These are phyloP conservation scores for Aspergillus pseudonomiae DNA, from an alignment of 2,329 filamentous ascomycete genomes.

Conservation along the genomic window DNA sequence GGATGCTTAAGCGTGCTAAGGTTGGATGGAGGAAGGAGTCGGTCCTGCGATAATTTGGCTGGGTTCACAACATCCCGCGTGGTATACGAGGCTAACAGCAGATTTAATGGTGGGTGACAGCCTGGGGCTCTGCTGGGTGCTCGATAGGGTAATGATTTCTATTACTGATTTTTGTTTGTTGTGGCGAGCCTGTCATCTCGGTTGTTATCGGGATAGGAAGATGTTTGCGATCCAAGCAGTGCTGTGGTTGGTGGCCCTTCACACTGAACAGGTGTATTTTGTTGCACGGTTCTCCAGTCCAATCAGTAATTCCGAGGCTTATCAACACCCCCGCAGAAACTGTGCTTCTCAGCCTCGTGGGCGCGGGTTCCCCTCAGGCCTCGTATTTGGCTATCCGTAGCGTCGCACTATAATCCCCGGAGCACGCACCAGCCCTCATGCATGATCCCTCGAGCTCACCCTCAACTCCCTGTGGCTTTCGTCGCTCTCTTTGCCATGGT, in stretches of 20 bases:
- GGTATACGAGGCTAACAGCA: neutral
- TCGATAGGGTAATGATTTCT: neutral
- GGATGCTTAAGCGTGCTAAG: neutral
- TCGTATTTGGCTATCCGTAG: neutral
- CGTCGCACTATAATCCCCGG: neutral
- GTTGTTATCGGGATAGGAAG: neutral
- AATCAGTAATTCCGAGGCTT: neutral
- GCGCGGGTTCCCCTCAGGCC: neutral
- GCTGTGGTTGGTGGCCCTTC: neutral
- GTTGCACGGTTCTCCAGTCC: neutral
- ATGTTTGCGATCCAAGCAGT: neutral
- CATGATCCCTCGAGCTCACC: neutral
- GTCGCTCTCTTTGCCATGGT: neutral
- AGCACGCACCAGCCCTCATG: neutral
- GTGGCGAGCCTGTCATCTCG: neutral
- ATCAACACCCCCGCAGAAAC: neutral
- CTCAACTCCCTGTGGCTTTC: neutral
- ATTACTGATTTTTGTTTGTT: neutral
- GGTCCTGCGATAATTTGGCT: neutral
- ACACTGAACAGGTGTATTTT: neutral
- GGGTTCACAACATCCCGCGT: neutral
- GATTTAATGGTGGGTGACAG: neutral
- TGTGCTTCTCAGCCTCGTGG: neutral
- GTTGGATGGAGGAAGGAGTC: neutral
- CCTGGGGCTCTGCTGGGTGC: slow-evolving; percentile 1